A percentile compares a stretch with the other conserved stretches of the same genome.
phyloP scores from a whole-genome alignment of 805 yeast genomes.

The Cyberlindnera amylophila region DNA sequence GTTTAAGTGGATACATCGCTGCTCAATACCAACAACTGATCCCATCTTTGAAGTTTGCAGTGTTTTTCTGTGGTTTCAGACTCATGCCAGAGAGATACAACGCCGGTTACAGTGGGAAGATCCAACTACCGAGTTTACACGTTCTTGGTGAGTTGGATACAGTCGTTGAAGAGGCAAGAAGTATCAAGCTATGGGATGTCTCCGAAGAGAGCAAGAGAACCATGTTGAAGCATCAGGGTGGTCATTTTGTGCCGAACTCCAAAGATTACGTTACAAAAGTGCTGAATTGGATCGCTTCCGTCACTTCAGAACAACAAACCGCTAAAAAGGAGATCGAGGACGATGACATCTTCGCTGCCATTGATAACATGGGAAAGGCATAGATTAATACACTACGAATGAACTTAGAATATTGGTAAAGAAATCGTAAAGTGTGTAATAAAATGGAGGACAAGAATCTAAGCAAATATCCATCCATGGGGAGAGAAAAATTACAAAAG shows the following conservation, averaged over 20 bases:
- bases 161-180: constrained; percentile 71
- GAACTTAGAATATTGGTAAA: neutral
- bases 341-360: constrained; percentile 33
- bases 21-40: constrained; percentile 30
- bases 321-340: constrained; percentile 23
- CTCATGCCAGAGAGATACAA: constrained; percentile 28
- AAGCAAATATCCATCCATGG: neutral
- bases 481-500: neutral
- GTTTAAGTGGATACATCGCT: constrained; percentile 61
- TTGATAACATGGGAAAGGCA: constrained; percentile 38
- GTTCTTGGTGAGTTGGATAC: constrained; percentile 86
- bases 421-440: neutral
- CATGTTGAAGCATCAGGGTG: constrained; percentile 82
- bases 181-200: constrained; percentile 50
- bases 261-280: constrained; percentile 39
- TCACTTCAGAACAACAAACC: constrained; percentile 1
- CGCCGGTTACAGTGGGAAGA: constrained; percentile 15
- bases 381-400: neutral
- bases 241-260: constrained; percentile 92
- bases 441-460: neutral
- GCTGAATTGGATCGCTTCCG: constrained; percentile 30
- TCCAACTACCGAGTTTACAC: constrained; percentile 51
- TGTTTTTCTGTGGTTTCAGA: constrained; percentile 62
- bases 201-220: constrained; percentile 41
- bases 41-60: constrained; percentile 44